Base-by-base conservation (phyloP, 176 grass and related monocot species). In the Avena eriantha region DNA sequence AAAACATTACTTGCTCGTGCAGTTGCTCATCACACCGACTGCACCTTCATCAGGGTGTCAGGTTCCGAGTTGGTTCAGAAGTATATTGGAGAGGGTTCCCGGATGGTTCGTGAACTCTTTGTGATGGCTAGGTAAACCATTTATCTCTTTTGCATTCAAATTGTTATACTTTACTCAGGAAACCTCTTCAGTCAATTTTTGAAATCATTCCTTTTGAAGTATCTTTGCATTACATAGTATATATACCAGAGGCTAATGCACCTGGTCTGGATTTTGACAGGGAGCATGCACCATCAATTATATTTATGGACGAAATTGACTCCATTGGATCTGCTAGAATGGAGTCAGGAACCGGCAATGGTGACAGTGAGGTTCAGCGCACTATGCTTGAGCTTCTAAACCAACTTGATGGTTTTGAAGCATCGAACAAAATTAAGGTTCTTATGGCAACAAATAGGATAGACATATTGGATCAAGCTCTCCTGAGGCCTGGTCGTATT, bases 361-460 rank as follows among this genome's bases (percentile, higher is more conserved):
- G 94, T 73, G 97, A 99, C 79, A 99, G 97, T 63, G 97, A 99
- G 87, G 97, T 99, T 55, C 97, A 99, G 73, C 90, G 97, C 36
- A 99, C 97, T 4, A 99, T 99, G 97, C 97, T 99, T 68, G 94
- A 96, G 87, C 93, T 99, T 87, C 97, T 99, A 15, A 99, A 99
- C 73, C 94, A 99, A 76, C 97, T 99, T 86, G 97, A 99, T 90
- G 94, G 97, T 66, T 98, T 98, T 83, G 97, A 98, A 94, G 88
- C 97, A 77, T 90, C 97, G 46, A 98, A 98, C 83, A 98, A 98
- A 77, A 96, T 99, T 56, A 99, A 99, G 83, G 90, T 97, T 90
- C 82, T 97, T 48, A 94, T 94, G 91, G 94, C 92, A 5, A 97
- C 94, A 45, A 94, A 97, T 60, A 82, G 94, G 49, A 88, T 94